A percentile compares a stretch with the other conserved stretches of the same genome.
These are phyloP conservation scores for Ophiostoma pallidulum DNA, from an alignment of 2,329 filamentous ascomycete genomes.

Conservation along the genomic window DNA sequence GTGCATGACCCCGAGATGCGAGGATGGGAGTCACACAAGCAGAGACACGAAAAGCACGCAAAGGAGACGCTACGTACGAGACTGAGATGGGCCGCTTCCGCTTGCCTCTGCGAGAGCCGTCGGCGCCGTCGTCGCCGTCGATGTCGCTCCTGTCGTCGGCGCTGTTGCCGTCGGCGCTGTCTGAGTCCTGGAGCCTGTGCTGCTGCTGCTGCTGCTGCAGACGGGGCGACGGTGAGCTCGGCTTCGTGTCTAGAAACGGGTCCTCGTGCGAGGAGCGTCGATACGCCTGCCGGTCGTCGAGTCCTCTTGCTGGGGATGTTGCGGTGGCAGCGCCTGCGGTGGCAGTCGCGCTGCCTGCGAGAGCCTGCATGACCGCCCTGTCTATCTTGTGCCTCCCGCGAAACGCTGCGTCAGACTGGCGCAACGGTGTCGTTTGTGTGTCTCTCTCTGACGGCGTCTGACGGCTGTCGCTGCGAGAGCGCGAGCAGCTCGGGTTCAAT, in stretches of 20 bases:
- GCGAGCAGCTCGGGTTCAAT: conserved; percentile 7
- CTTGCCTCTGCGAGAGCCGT: conserved; percentile 38
- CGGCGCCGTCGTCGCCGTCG: conserved; percentile 36
- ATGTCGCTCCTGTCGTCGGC: conserved; percentile 29
- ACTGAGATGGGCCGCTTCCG: conserved; percentile 53
- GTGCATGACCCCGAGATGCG: conserved; percentile 8
- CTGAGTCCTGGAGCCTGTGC: conserved; percentile 11
- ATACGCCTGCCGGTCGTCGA: neutral
- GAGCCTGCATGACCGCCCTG: conserved; percentile 1
- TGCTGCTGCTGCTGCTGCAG: conserved; percentile 4
- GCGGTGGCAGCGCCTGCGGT: conserved; percentile 1
- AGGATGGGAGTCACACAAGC: neutral
- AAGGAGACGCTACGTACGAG: conserved; percentile 36
- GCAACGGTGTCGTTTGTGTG: too few relatives aligned
- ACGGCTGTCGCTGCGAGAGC: too few relatives aligned
- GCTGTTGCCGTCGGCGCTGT: conserved; percentile 27
- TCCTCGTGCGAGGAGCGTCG: conserved; percentile 1
- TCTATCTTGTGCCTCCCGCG: neutral
- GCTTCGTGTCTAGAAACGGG: conserved; percentile 1
- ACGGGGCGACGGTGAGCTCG: too few relatives aligned
- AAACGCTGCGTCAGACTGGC: too few relatives aligned
- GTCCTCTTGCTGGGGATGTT: neutral
- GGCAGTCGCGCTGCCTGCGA: conserved; percentile 3
- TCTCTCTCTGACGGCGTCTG: neutral
- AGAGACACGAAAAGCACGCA: neutral